Evolutionary conservation across 2,329 filamentous ascomycete species (phyloP).

Genomic region (Grosmannia clavigera): DNA sequence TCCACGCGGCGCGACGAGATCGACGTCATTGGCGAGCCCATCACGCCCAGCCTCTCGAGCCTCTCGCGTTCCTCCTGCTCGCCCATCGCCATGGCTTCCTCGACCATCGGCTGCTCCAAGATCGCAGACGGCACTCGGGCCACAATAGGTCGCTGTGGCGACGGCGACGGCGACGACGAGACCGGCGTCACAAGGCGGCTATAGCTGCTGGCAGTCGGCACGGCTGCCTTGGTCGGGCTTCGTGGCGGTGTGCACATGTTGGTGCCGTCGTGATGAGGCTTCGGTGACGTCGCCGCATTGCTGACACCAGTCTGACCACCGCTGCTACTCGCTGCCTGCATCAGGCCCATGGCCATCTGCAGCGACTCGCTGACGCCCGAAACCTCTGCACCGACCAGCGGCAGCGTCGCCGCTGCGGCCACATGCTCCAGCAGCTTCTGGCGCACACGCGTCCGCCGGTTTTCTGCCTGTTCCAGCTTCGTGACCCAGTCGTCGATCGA

Average conservation of each 20-base stretch:
- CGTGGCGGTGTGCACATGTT: slow-evolving; percentile 45
- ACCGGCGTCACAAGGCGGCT: slow-evolving; percentile 8
- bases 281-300: slow-evolving; percentile 8
- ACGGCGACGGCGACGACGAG: slow-evolving; percentile 24
- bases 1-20: slow-evolving; percentile 21
- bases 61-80: slow-evolving; percentile 6
- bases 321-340: slow-evolving; percentile 1
- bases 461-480: slow-evolving; percentile 72
- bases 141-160: slow-evolving; percentile 34
- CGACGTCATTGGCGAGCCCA: neutral
- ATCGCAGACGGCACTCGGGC: slow-evolving; percentile 45
- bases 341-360: slow-evolving; percentile 28
- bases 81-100: slow-evolving; percentile 24
- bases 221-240: slow-evolving; percentile 38
- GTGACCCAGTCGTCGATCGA: slow-evolving; percentile 71
- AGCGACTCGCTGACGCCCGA: slow-evolving; percentile 25
- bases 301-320: slow-evolving; percentile 6
- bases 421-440: slow-evolving; percentile 76
- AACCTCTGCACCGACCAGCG: neutral
- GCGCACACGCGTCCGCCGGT: slow-evolving; percentile 59
- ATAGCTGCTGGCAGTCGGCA: slow-evolving; percentile 3
- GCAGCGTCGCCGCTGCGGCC: slow-evolving; percentile 52
- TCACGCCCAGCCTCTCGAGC: neutral
- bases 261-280: slow-evolving; percentile 15
- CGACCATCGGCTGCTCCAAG: slow-evolving; percentile 35